phyloP scores from a whole-genome alignment of 2,329 filamentous ascomycete genomes.

The Lachnellula occidentalis region DNA sequence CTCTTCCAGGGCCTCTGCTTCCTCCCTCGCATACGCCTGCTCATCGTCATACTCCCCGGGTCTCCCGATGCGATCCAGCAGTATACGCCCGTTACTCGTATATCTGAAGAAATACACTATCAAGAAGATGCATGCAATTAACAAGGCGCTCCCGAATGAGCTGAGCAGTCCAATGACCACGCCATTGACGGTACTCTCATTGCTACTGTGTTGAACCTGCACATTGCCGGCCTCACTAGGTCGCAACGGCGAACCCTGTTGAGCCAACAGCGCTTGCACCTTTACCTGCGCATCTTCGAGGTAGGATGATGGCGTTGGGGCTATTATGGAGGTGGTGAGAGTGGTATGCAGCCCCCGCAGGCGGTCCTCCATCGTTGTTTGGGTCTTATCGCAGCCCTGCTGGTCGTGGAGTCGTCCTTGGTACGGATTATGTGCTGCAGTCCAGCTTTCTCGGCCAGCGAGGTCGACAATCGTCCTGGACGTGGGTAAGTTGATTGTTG shows the following conservation, averaged over 20 bases:
- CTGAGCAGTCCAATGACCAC: constrained; percentile 93
- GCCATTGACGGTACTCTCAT: constrained; percentile 54
- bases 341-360: constrained; percentile 4
- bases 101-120: constrained; percentile 93
- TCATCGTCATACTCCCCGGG: constrained; percentile 98
- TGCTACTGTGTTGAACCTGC: constrained; percentile 10
- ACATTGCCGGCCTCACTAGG: not conserved
- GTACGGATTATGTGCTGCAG: not conserved
- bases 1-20: constrained; percentile 86
- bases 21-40: constrained; percentile 86
- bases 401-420: not conserved
- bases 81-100: constrained; percentile 79
- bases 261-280: constrained; percentile 5
- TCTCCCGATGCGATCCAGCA: constrained; percentile 86
- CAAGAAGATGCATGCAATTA: constrained; percentile 74
- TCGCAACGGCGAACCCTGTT: not conserved
- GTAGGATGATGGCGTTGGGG: constrained; percentile 9
- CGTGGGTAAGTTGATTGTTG: not conserved
- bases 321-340: constrained; percentile 17
- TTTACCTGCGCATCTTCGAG: constrained; percentile 6
- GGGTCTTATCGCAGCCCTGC: constrained; percentile 10
- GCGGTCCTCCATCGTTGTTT: constrained; percentile 16
- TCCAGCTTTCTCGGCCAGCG: constrained; percentile 23
- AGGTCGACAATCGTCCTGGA: constrained; percentile 10
- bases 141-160: constrained; percentile 83